Evolutionary conservation across 2,329 filamentous ascomycete genomes (phyloP), one percentile per base, ranked within the genome.

Genomic region (Penicillium crustosum): DNA sequence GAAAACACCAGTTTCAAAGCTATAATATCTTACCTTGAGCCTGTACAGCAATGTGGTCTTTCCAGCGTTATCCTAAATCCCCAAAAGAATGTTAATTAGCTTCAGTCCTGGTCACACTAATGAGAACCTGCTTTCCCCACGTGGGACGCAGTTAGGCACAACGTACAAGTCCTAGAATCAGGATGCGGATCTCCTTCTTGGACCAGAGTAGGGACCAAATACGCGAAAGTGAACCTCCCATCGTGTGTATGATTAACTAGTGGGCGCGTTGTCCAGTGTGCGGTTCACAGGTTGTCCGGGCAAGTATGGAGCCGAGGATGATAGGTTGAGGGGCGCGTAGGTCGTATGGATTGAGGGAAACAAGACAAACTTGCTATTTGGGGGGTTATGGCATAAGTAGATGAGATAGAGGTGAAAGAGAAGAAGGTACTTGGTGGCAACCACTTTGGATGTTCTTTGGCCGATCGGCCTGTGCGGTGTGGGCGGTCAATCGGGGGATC

Each of bases 1-100:
- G 27, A 6, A 10, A 19, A 29, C 33, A 33, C 5, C 17, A 2
- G 17, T 25, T 31, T 17, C 21, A 17, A 36, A 12, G 29, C 1
- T 19, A 25, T n/a, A 7, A 31, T 31, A 50, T 54, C 70, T 48
- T 76, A 95, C 91, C 89, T 97, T 97, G 67, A 99, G 81, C 78
- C 93, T 89, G 81, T 99, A 99, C 58, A 99, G 82, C 59, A 99
- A 83, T 33, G 94, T 99, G 43, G 94, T 99, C 81, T 99, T 99
- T 76, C 94, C 94, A 48, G 94, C 94, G 77, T 97, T 97, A 78
- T 99, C 94, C 91, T 97, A 73, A 38, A 63, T 49, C 15, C 12
- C 23, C 52, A 27, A 45, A 42, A 43, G 48, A 39, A 21, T 29
- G 27, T n/a, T 21, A 3, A 43, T 67, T 45, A 66, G 63, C 41